Conservation (phyloP, 768 basidiomycete species). For the Pleurotus citrinopileatus region DNA sequence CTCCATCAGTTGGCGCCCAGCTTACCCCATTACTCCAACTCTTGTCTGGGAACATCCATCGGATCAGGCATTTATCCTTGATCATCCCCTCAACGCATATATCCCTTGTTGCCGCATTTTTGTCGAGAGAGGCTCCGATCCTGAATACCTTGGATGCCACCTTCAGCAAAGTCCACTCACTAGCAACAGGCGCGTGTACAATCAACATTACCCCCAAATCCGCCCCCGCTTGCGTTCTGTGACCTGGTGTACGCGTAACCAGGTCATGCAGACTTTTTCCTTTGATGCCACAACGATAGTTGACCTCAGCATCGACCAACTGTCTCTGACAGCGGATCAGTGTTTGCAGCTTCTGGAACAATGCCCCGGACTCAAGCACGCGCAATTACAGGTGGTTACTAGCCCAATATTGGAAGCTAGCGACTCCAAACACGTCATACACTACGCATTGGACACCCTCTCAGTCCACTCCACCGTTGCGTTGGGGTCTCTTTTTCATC, state of each 20-base stretch:
- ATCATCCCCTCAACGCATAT: slow-evolving; percentile 10
- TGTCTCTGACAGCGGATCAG: slow-evolving; percentile 4
- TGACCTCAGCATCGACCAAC: slow-evolving; percentile 3
- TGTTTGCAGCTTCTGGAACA: neutral
- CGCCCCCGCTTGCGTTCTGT: neutral
- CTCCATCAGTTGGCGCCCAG: slow-evolving; percentile 17
- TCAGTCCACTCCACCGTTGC: neutral
- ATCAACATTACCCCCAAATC: slow-evolving; percentile 1
- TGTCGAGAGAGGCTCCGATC: slow-evolving; percentile 12
- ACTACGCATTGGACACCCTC: slow-evolving; percentile 2
- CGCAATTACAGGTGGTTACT: slow-evolving; percentile 2
- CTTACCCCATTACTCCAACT: slow-evolving; percentile 12
- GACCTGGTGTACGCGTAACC: neutral
- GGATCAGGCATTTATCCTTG: slow-evolving; percentile 18
- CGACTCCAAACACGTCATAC: neutral
- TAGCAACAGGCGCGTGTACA: neutral
- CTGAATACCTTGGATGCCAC: slow-evolving; percentile 17
- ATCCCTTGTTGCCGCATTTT: slow-evolving; percentile 11
- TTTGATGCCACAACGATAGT: slow-evolving; percentile 1
- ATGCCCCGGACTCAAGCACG: neutral
- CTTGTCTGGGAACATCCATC: slow-evolving; percentile 12
- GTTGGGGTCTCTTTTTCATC: slow-evolving; percentile 9
- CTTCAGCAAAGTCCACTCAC: neutral
- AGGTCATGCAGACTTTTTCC: neutral
- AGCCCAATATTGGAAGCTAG: slow-evolving; percentile 1